These are phyloP conservation scores for Cynanchum wilfordii DNA, from an alignment of 257 asterid genomes.

Conservation along the genomic window DNA sequence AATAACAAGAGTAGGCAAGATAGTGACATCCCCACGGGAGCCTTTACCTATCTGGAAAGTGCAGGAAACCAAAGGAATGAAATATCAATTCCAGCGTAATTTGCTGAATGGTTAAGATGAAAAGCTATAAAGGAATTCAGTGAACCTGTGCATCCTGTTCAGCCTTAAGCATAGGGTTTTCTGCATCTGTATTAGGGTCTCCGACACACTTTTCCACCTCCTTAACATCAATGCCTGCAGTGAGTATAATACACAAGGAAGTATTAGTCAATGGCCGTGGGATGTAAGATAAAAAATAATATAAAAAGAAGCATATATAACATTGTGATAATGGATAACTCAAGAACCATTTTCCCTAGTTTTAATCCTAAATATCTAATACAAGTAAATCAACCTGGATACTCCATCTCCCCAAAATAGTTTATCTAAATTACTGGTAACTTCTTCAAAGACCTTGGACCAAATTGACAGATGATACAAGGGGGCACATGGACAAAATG, in stretches of 20 bases:
- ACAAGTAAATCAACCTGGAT: not conserved
- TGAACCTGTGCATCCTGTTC: conserved; percentile 56
- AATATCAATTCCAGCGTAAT: not conserved
- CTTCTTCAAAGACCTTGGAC: not conserved
- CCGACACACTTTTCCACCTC: conserved; percentile 79
- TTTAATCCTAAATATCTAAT: not conserved
- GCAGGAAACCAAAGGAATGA: not conserved
- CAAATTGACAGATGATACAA: not conserved
- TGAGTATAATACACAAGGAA: not conserved
- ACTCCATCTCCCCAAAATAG: not conserved
- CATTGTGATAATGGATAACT: not conserved
- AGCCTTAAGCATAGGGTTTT: conserved; percentile 61
- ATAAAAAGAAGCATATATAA: not conserved
- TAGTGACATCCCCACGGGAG: conserved; percentile 59
- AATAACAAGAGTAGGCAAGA: conserved; percentile 59
- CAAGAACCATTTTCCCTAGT: not conserved
- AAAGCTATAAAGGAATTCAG: not conserved
- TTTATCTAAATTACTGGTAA: not conserved
- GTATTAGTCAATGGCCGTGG: not conserved
- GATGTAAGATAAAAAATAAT: not conserved
- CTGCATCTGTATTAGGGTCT: conserved; percentile 68
- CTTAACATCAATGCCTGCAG: conserved; percentile 60
- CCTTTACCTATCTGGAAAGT: conserved; percentile 50
- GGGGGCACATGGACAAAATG: not conserved
- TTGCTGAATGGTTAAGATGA: not conserved